Base-by-base conservation (phyloP, 139 green algal species). In the Chlamydomonas sphaeroides region DNA sequence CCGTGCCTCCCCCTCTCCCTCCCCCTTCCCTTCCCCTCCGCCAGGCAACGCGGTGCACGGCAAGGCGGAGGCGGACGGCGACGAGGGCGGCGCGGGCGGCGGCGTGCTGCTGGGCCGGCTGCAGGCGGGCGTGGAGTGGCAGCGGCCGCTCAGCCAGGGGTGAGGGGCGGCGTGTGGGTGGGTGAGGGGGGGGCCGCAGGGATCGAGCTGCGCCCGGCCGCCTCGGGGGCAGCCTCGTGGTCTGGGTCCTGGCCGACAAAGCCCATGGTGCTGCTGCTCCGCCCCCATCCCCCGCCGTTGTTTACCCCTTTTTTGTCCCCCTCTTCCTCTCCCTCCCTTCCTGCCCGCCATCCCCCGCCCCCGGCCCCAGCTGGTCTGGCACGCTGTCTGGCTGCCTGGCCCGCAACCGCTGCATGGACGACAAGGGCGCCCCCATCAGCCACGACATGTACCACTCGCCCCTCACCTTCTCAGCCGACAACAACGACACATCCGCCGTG, bases 381-480 rank as follows among this genome's bases (percentile, higher is more conserved):
- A 93, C 89, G 21, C 71, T 93, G 49, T 87, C 90, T 18, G 14
- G 93, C 39, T 93, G 84, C 48, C 92, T 85, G 73, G 93, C 97
- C 87, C 88, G 93, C 72, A 90, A 90, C n/a, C 88, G 81, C 18
- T 95, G 92, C 70, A 88, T 96, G 74, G 93, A 98, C 70, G 91
- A 97, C 26, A 87, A 93, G 36, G 91, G 92, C 26, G 26, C 68
- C 0, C 71, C 84, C 26, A 85, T 95, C 68, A 85, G 88, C 25
- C 78, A 88, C 68, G 97, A 99, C 87, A 73, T 85, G n/a, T 98
- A 97, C 68, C 89, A 92, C 78, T 85, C 84, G 8, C 96, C 94
- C 4, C 85, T 99, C 56, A 99, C 96, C 6, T 95, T 95, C 87
- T 95, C 86, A 57, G 85, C 90, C 11, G 61, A 68, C 28, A 49